Conservation (phyloP, 352 stramenopile species). For the Pythium aphanidermatum region DNA sequence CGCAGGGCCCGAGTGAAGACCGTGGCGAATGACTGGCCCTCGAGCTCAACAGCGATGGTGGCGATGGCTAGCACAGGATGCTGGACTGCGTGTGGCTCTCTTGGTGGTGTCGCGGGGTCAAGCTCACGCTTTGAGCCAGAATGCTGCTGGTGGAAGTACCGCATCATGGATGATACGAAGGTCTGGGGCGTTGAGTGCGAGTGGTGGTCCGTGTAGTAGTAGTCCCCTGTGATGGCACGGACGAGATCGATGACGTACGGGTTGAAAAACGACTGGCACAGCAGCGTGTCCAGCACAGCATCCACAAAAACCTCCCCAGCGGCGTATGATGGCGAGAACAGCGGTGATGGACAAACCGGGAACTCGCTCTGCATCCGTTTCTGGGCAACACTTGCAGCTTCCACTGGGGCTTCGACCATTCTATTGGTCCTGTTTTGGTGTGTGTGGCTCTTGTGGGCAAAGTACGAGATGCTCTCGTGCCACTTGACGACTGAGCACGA, state of each 20-base stretch:
- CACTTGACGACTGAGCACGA: conserved; percentile 43
- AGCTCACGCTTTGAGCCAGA: too few relatives aligned
- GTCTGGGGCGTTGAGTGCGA: conserved; percentile 19
- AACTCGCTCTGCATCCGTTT: conserved; percentile 17
- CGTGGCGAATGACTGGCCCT: conserved; percentile 29
- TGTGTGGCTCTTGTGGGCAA: conserved; percentile 39
- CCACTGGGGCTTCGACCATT: not conserved
- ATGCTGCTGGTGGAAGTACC: too few relatives aligned
- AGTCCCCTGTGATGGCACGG: conserved; percentile 38
- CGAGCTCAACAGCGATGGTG: conserved; percentile 24
- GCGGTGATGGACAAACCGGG: conserved; percentile 22
- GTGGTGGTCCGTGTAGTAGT: conserved; percentile 32
- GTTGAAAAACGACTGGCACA: conserved; percentile 73
- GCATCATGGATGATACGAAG: conserved; percentile 27
- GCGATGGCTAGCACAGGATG: conserved; percentile 29
- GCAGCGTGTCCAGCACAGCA: conserved; percentile 48
- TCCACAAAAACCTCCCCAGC: conserved; percentile 58
- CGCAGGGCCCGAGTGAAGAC: conserved; percentile 35
- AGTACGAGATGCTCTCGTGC: conserved; percentile 50
- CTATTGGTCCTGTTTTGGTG: conserved; percentile 13
- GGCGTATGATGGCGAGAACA: conserved; percentile 42
- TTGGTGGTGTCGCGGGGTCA: conserved; percentile 1
- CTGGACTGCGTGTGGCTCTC: conserved; percentile 2
- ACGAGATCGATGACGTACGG: conserved; percentile 60
- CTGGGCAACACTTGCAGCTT: not conserved